Evolutionary conservation across 2,329 filamentous ascomycete species (phyloP), one percentile per base, ranked within the genome.

Genomic region (Rosellinia necatrix): DNA sequence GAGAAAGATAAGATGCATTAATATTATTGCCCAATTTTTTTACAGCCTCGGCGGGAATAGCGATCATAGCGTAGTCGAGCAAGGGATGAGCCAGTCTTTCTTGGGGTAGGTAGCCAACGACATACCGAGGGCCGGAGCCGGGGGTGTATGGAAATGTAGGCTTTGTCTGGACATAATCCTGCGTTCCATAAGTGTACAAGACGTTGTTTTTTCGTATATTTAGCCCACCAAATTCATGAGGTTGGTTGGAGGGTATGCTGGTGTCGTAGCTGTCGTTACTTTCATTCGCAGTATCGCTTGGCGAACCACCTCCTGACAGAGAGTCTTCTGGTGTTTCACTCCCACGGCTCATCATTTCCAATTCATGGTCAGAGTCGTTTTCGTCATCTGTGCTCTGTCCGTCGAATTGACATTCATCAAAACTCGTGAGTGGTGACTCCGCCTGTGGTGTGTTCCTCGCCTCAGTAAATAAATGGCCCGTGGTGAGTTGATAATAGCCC

Each of bases 31-130:
- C 35, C 9, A 38, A 9, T 5, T 4, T 25, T 13, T 35, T 10
- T n/a, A 55, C n/a, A 13, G 4, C 17, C 4, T 30, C 5, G 1
- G 7, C 9, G 0, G 17, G 13, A 35, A 58, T 1, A 4, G 44
- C 4, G 24, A 58, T 42, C 3, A 58, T 32, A 10, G 50, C 44
- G 8, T 58, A 55, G 13, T 58, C 51, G 9, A 53, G 32, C 19
- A 27, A 7, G 22, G 30, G 7, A n/a, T 12, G 15, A 41, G 19
- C 22, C 2, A n/a, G 38, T 9, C 3, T 30, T 21, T 3, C 29
- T 4, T 2, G 22, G 5, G 42, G 34, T 1, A 48, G 29, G 44
- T 13, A 21, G 5, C 42, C 49, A 6, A 56, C 37, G 1, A n/a
- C 19, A 9, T 41, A 12, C n/a, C 8, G 10, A 19, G 0, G n/a